Evolutionary conservation across 805 yeast species (phyloP).

Genomic region (Metschnikowia continentalis): DNA sequence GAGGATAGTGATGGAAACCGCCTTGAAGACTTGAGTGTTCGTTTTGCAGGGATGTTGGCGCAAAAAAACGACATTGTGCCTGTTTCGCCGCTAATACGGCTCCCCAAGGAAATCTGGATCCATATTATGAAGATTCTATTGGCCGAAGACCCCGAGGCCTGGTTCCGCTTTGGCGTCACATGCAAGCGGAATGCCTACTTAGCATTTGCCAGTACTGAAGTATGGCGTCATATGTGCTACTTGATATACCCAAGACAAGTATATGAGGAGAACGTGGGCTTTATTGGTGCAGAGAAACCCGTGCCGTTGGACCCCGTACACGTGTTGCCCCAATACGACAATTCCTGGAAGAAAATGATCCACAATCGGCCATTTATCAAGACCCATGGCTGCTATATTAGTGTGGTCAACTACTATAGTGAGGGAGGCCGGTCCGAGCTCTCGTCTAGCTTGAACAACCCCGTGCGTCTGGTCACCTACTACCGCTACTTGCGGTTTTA

Average conservation of each 20-base stretch:
- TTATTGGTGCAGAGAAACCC: slow-evolving; percentile 26
- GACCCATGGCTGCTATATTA: slow-evolving; percentile 78
- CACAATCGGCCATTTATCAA: slow-evolving; percentile 70
- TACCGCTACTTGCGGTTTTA: slow-evolving; percentile 81
- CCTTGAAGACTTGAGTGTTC: slow-evolving; percentile 11
- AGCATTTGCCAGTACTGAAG: slow-evolving; percentile 48
- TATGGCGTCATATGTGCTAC: slow-evolving; percentile 50
- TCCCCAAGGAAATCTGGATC: slow-evolving; percentile 57
- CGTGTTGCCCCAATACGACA: slow-evolving; percentile 27
- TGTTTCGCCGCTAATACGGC: slow-evolving; percentile 34
- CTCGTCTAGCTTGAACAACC: slow-evolving; percentile 64
- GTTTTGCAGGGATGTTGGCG: slow-evolving; percentile 24
- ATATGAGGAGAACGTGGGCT: slow-evolving; percentile 48
- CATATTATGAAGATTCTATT: slow-evolving; percentile 48
- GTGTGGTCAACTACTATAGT: slow-evolving; percentile 77
- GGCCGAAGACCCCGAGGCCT: slow-evolving; percentile 51
- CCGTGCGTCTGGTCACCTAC: slow-evolving; percentile 80
- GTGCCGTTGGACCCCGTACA: slow-evolving; percentile 30
- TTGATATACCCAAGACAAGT: slow-evolving; percentile 51
- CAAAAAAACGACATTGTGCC: slow-evolving; percentile 21
- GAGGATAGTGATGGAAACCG: slow-evolving; percentile 11
- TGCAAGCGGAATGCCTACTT: slow-evolving; percentile 55
- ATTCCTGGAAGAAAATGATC: slow-evolving; percentile 49
- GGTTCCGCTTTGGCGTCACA: slow-evolving; percentile 58
- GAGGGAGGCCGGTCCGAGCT: slow-evolving; percentile 74